A percentile compares a stretch with the other conserved stretches of the same genome.
Evolutionary conservation across 371 early-diverging fungal genomes (phyloP).

Genomic region (Phascolomyces articulosus): DNA sequence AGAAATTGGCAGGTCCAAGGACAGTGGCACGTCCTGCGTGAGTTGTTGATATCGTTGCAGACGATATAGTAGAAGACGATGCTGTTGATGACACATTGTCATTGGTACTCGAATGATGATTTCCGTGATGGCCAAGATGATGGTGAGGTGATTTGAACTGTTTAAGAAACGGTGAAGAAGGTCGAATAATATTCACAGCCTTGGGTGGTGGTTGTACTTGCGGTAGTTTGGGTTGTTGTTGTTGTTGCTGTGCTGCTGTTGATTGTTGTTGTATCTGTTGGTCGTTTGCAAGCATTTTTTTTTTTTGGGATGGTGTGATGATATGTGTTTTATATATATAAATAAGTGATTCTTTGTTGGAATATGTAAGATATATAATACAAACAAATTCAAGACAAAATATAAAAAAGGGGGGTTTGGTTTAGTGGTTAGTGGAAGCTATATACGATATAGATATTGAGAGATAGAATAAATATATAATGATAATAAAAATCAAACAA

Average conservation of each 20-base stretch:
- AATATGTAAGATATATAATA: no score
- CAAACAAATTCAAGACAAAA: neutral
- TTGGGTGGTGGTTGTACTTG: conserved; percentile 22
- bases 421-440: neutral
- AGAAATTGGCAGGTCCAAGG: conserved; percentile 17
- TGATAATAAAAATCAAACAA: neutral
- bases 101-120: neutral
- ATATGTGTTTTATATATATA: no score
- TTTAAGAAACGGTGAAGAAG: conserved; percentile 25
- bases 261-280: conserved; percentile 5
- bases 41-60: conserved; percentile 17
- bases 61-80: conserved; percentile 21
- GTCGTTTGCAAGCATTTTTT: conserved; percentile 20
- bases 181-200: conserved; percentile 30
- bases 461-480: conserved; percentile 5
- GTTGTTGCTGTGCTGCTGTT: neutral
- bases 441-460: neutral
- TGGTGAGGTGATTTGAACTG: conserved; percentile 23
- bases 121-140: neutral
- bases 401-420: neutral
- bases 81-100: conserved; percentile 8
- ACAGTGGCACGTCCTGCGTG: conserved; percentile 17
- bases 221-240: conserved; percentile 14
- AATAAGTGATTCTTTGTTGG: no score
- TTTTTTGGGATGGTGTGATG: neutral